Conservation (phyloP, 2,329 filamentous ascomycete species). For the Paraphaeosphaeria minitans region DNA sequence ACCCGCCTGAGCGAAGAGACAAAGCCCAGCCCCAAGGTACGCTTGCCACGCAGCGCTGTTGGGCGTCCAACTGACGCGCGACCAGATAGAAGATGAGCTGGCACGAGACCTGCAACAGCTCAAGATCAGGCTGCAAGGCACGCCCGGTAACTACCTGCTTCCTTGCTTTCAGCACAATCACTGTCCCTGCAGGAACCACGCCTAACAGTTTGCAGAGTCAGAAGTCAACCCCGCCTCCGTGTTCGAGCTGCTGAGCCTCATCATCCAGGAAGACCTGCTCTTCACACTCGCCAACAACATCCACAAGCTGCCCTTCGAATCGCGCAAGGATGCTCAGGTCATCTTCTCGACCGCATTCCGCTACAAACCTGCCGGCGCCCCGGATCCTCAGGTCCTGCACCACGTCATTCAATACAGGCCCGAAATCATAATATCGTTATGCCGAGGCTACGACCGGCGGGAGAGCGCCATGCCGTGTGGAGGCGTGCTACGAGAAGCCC, state of each 20-base stretch:
- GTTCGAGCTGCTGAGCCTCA: slow-evolving; percentile 79
- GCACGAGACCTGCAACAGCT: slow-evolving; percentile 86
- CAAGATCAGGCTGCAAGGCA: slow-evolving; percentile 92
- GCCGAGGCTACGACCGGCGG: slow-evolving; percentile 85
- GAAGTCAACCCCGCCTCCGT: slow-evolving; percentile 88
- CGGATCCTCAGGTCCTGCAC: slow-evolving; percentile 82
- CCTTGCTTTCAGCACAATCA: slow-evolving; percentile 9
- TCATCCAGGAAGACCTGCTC: slow-evolving; percentile 89
- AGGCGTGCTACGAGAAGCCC: slow-evolving; percentile 83
- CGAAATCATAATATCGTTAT: slow-evolving; percentile 85
- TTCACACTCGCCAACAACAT: slow-evolving; percentile 82
- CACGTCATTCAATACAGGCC: slow-evolving; percentile 87
- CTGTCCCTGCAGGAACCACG: not conserved
- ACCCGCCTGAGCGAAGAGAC: slow-evolving; percentile 62
- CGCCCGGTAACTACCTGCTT: slow-evolving; percentile 67
- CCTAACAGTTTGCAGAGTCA: slow-evolving; percentile 65
- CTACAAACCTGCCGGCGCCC: slow-evolving; percentile 74
- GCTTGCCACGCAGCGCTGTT: slow-evolving; percentile 12
- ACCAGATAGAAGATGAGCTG: slow-evolving; percentile 80
- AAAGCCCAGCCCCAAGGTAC: slow-evolving; percentile 62
- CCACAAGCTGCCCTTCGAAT: slow-evolving; percentile 88
- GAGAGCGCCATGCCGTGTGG: slow-evolving; percentile 92
- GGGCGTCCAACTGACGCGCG: slow-evolving; percentile 24
- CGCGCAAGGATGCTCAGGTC: slow-evolving; percentile 91
- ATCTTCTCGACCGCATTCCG: slow-evolving; percentile 95